Evolutionary conservation across 2,329 filamentous ascomycete genomes (phyloP).

Genomic region (Alternaria sp.): DNA sequence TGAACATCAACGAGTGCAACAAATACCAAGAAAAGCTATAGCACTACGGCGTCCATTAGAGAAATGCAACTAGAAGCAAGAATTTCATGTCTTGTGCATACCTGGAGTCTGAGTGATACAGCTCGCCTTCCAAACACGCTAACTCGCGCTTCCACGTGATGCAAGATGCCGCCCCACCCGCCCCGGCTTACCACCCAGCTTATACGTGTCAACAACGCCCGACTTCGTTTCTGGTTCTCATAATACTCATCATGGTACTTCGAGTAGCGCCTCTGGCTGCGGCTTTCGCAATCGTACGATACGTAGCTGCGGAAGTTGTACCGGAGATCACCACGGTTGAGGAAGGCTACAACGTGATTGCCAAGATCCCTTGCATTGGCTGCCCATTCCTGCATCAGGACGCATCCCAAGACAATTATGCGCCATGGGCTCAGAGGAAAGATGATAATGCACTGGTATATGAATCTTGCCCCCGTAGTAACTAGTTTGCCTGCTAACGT

Average conservation of each 20-base stretch:
- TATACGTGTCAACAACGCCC: slow-evolving; percentile 26
- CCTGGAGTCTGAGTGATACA: neutral
- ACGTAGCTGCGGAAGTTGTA: slow-evolving; percentile 30
- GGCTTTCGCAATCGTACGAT: slow-evolving; percentile 5
- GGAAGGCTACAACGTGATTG: slow-evolving; percentile 46
- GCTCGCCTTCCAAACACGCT: slow-evolving; percentile 15
- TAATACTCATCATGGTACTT: slow-evolving; percentile 26
- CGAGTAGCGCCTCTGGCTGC: slow-evolving; percentile 19
- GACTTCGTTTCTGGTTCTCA: neutral
- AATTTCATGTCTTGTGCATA: neutral
- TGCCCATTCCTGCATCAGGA: slow-evolving; percentile 48
- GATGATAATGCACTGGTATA: slow-evolving; percentile 43
- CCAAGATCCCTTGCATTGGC: slow-evolving; percentile 45
- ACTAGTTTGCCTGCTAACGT: neutral
- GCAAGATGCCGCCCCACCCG: slow-evolving; percentile 19
- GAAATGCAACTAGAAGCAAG: neutral
- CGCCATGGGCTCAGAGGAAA: slow-evolving; percentile 36
- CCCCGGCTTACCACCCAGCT: slow-evolving; percentile 14
- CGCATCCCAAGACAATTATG: slow-evolving; percentile 35
- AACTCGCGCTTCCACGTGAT: slow-evolving; percentile 23
- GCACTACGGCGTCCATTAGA: neutral
- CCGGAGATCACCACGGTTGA: slow-evolving; percentile 43
- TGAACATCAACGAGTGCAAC: neutral
- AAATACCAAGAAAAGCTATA: neutral
- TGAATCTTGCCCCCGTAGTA: neutral